These are phyloP conservation scores for Aspergillus sp. DNA, from an alignment of 2,329 filamentous ascomycete genomes.

Conservation along the genomic window DNA sequence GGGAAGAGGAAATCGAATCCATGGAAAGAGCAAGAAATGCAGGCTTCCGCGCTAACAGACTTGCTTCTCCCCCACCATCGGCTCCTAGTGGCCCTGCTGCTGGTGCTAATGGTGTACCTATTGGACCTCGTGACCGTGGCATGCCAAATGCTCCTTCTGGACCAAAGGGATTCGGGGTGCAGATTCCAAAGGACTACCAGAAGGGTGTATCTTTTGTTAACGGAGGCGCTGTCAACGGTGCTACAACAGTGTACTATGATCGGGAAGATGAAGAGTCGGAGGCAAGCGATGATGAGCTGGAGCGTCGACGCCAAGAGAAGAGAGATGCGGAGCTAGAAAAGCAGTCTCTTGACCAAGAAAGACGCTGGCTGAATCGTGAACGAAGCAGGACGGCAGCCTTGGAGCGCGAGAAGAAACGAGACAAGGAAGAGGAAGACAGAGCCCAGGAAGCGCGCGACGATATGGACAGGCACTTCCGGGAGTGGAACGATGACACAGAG, in stretches of 20 bases:
- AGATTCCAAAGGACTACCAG: slow-evolving; percentile 67
- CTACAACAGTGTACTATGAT: slow-evolving; percentile 49
- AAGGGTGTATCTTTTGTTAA: slow-evolving; percentile 72
- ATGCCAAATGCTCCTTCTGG: slow-evolving; percentile 72
- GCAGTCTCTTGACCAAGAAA: slow-evolving; percentile 76
- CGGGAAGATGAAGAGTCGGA: slow-evolving; percentile 82
- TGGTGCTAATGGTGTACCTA: slow-evolving; percentile 68
- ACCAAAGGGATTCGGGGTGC: slow-evolving; percentile 57
- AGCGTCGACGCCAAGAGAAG: slow-evolving; percentile 66
- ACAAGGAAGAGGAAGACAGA: slow-evolving; percentile 67
- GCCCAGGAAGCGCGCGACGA: slow-evolving; percentile 60
- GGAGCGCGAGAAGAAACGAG: slow-evolving; percentile 76
- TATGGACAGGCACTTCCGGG: slow-evolving; percentile 65
- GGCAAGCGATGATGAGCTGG: slow-evolving; percentile 80
- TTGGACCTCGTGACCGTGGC: slow-evolving; percentile 65
- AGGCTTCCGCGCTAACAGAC: slow-evolving; percentile 57
- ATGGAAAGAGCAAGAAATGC: slow-evolving; percentile 72
- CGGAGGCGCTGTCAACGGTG: slow-evolving; percentile 53
- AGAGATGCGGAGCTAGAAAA: slow-evolving; percentile 73
- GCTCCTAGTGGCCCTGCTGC: slow-evolving; percentile 59
- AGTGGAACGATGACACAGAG: slow-evolving; percentile 92
- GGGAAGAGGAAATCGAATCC: slow-evolving; percentile 90
- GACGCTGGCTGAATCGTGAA: slow-evolving; percentile 87
- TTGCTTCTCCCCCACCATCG: slow-evolving; percentile 65
- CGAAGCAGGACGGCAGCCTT: slow-evolving; percentile 76